Percentiles rank a stretch among this genome's conserved stretches.
phyloP scores from a whole-genome alignment of 345 rosid species.

The Eucalyptus erythrocorys region DNA sequence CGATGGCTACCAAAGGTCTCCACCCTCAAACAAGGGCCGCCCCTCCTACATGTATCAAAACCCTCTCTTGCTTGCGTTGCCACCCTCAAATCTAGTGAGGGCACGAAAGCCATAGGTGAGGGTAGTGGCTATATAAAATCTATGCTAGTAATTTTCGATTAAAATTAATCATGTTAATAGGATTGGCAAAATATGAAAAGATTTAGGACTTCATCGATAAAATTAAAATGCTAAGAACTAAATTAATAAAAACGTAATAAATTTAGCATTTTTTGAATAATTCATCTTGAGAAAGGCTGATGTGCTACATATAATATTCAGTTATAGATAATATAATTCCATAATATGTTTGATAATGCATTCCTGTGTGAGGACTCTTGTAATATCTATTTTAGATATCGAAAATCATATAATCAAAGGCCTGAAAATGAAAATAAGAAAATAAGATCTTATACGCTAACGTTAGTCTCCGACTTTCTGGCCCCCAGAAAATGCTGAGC shows the following conservation, averaged over 20 bases:
- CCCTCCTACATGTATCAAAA: rapidly evolving
- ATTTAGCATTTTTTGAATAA: rapidly evolving
- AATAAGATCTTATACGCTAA: background rate
- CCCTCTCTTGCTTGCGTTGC: too few relatives aligned
- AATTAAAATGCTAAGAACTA: too few relatives aligned
- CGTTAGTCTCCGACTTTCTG: background rate
- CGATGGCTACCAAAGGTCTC: too few relatives aligned
- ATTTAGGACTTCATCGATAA: rapidly evolving
- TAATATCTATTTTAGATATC: background rate
- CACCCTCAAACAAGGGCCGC: too few relatives aligned
- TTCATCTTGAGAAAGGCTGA: rapidly evolving
- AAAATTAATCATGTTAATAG: too few relatives aligned
- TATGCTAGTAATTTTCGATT: too few relatives aligned
- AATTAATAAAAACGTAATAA: rapidly evolving
- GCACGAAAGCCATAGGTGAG: too few relatives aligned
- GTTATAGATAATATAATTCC: background rate
- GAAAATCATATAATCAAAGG: background rate
- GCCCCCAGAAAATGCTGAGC: background rate
- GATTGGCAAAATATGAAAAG: rapidly evolving
- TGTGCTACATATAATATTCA: background rate
- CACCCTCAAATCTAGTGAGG: too few relatives aligned
- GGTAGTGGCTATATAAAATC: too few relatives aligned
- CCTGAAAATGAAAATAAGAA: background rate
- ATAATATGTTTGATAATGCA: background rate
- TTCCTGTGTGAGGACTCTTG: background rate